Evolutionary conservation across 805 yeast species (phyloP).

Genomic region (Pichia ethanolica): DNA sequence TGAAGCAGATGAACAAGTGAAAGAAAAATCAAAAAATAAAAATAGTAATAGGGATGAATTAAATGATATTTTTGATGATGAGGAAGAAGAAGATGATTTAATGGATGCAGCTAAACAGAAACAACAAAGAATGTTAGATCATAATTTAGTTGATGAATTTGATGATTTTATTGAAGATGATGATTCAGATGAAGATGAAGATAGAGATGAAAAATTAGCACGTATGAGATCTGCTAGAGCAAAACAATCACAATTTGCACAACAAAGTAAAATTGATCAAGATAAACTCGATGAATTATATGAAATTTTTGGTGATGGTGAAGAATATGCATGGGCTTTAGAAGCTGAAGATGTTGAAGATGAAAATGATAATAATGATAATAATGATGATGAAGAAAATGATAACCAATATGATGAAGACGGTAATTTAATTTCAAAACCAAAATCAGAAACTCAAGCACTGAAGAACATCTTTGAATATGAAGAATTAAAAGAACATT

Average conservation of each 20-base stretch:
- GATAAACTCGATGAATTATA: constrained; percentile 88
- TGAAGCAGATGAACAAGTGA: constrained; percentile 16
- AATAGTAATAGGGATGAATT: constrained; percentile 10
- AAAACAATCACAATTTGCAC: constrained; percentile 24
- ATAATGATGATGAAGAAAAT: constrained; percentile 24
- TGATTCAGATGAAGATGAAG: constrained; percentile 86
- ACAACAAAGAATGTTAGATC: constrained; percentile 12
- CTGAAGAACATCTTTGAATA: constrained; percentile 91
- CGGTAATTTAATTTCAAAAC: constrained; percentile 26
- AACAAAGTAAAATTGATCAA: constrained; percentile 56
- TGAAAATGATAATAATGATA: constrained; percentile 47
- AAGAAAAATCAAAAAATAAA: neutral
- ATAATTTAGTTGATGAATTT: constrained; percentile 44
- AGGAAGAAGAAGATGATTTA: constrained; percentile 27
- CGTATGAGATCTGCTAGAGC: constrained; percentile 29
- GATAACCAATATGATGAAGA: constrained; percentile 34
- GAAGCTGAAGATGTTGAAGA: constrained; percentile 75
- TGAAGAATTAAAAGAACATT: constrained; percentile 80
- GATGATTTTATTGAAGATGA: constrained; percentile 98
- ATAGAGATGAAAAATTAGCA: constrained; percentile 37
- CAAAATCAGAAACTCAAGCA: constrained; percentile 36
- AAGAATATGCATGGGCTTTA: constrained; percentile 95
- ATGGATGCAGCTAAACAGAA: constrained; percentile 23
- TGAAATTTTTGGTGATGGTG: constrained; percentile 96
- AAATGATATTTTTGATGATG: constrained; percentile 15